Base-by-base conservation (phyloP, 805 yeast species). In the Hanseniaspora guilliermondii region DNA sequence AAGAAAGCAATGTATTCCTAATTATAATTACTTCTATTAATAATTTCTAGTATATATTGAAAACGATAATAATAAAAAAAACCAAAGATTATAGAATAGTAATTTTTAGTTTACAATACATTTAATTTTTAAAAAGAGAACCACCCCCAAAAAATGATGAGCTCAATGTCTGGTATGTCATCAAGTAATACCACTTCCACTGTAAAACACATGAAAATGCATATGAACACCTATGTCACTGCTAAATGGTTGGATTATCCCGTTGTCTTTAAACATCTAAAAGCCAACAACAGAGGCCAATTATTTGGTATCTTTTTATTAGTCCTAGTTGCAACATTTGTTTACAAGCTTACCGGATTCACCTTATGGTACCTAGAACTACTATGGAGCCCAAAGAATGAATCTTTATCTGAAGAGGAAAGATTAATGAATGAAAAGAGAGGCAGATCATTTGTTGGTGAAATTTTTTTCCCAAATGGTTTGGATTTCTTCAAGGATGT, bases 281-380 rank as follows among this genome's bases (percentile, higher is more conserved):
- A 62, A 12, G 91, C 91, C 2, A 59, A 69, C 2, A 70, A 68
- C 41, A 76, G 76, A 25, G 87, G 74, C 9, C 74, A 76, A 52
- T 88, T 86, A 0, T 85, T 85, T 65, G 94, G 91, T 24, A 83
- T 85, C 16, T 85, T 84, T 62, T 68, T 79, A 36, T 68, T 81
- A 14, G 63, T 85, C 22, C 77, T 85, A 62, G 76, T 76, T 27
- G 68, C 77, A 2, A 80, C 82, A 0, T 76, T 85, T 61, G 69
- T 75, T 37, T 73, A 80, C 56, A 76, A 85, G 62, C 82, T 85
- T 2, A 53, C 81, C 6, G 74, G 76, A 44, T 83, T 83, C 63
- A 58, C 75, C 21, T 74, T 79, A 56, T 75, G 80, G 60, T 84
- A 83, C 62, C 62, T 85, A 56, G 91, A 85, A 62, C 83, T 80